Conservation (phyloP, 1,284 basidiomycete genomes). For the Paramarasmius palmivorus region DNA sequence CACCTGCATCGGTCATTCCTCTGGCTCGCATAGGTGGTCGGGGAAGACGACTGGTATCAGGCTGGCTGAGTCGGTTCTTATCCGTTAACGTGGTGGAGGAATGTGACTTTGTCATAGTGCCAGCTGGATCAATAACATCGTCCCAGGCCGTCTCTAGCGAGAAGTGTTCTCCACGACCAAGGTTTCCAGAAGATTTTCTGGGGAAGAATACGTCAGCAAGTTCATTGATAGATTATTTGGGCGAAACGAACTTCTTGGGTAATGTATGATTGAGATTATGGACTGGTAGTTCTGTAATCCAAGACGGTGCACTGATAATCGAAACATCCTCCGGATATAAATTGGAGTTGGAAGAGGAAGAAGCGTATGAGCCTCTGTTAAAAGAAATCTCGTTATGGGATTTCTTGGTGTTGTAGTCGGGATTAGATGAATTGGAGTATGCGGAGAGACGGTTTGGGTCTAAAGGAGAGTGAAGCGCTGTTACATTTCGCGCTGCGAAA, state of each 20-base stretch:
- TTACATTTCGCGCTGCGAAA: slow-evolving; percentile 52
- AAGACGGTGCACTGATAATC: slow-evolving; percentile 5
- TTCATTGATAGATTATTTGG: not conserved
- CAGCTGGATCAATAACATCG: not conserved
- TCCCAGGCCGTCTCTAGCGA: not conserved
- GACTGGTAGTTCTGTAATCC: slow-evolving; percentile 9
- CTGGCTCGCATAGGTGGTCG: slow-evolving; percentile 45
- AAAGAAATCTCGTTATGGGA: slow-evolving; percentile 25
- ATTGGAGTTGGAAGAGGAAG: slow-evolving; percentile 53
- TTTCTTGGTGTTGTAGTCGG: slow-evolving; percentile 43
- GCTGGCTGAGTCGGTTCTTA: slow-evolving; percentile 30
- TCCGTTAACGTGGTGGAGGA: slow-evolving; percentile 26
- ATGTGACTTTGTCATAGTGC: slow-evolving; percentile 18
- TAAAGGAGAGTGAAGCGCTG: slow-evolving; percentile 37
- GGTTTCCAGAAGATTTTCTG: slow-evolving; percentile 6
- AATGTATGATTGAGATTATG: not conserved
- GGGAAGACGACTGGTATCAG: slow-evolving; percentile 23
- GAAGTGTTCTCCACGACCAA: not conserved
- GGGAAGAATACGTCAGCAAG: slow-evolving; percentile 3
- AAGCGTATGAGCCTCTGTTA: slow-evolving; percentile 54
- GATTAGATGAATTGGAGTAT: slow-evolving; percentile 50
- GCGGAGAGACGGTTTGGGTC: slow-evolving; percentile 48
- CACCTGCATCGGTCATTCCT: slow-evolving; percentile 50
- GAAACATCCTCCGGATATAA: slow-evolving; percentile 18
- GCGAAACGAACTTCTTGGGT: slow-evolving; percentile 6